phyloP scores from a whole-genome alignment of 2,329 filamentous ascomycete species.

The Talaromyces islandicus region DNA sequence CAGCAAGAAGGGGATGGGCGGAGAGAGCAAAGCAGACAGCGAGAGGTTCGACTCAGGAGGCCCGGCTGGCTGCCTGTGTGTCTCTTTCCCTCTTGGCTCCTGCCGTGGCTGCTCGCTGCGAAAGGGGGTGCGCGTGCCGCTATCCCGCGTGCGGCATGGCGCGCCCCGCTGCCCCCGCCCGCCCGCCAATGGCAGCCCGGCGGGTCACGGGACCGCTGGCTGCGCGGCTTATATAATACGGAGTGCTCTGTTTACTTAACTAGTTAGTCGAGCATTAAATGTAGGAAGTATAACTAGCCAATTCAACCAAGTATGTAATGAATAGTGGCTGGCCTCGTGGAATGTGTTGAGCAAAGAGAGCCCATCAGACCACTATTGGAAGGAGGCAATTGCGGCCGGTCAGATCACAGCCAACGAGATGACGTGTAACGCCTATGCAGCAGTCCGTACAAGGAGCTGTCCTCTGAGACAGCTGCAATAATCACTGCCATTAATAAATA shows the following conservation, averaged over 20 bases:
- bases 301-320: too few species aligned
- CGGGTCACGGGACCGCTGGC: constrained; percentile 3
- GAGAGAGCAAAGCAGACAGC: not conserved
- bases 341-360: not conserved
- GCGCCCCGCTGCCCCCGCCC: not conserved
- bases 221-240: not conserved
- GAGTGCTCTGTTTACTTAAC: not conserved
- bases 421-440: constrained; percentile 1
- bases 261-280: too few species aligned
- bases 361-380: not conserved
- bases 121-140: constrained; percentile 5
- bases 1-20: not conserved
- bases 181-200: not conserved
- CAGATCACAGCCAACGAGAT: not conserved
- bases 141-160: not conserved
- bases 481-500: not conserved
- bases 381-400: not conserved
- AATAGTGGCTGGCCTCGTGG: not conserved
- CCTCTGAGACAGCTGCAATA: not conserved
- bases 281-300: too few species aligned
- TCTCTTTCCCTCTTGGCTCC: not conserved
- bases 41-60: constrained; percentile 4
- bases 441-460: not conserved
- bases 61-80: not conserved
- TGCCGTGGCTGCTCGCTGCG: not conserved